These are phyloP conservation scores for Eucalyptus regnans DNA, from an alignment of 345 rosid species.

Conservation along the genomic window DNA sequence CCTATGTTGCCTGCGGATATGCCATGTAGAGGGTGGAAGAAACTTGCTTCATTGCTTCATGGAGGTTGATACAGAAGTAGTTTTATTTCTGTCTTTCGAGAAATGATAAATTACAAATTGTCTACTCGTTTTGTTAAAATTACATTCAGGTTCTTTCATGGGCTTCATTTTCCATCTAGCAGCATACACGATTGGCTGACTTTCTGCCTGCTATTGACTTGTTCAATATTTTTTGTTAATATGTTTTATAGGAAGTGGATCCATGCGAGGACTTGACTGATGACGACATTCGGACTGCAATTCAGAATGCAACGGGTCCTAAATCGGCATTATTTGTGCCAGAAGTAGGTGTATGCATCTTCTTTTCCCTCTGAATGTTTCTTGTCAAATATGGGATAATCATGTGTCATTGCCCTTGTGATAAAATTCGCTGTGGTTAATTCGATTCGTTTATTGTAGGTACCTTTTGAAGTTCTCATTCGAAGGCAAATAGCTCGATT, in stretches of 20 bases:
- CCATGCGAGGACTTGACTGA: conserved; percentile 94
- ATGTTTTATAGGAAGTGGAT: conserved; percentile 68
- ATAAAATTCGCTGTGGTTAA: not conserved
- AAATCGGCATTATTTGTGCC: conserved; percentile 85
- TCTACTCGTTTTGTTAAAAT: not conserved
- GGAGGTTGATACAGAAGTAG: not conserved
- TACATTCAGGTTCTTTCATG: not conserved
- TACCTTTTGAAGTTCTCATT: conserved; percentile 59
- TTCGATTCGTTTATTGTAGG: not conserved
- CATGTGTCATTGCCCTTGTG: not conserved
- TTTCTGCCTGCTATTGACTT: not conserved
- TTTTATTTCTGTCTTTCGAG: not conserved
- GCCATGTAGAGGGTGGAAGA: not conserved
- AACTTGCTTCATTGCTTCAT: not conserved
- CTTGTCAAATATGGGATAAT: not conserved
- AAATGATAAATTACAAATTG: not conserved
- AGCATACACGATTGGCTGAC: not conserved
- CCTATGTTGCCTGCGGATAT: not conserved
- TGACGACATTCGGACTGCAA: conserved; percentile 86
- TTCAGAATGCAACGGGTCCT: conserved; percentile 97
- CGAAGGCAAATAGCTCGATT: conserved; percentile 88
- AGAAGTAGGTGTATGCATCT: conserved; percentile 38
- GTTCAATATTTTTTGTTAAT: not conserved
- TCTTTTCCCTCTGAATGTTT: not conserved
- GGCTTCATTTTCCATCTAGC: not conserved